Evolutionary conservation across 2,329 filamentous ascomycete species (phyloP).

Genomic region (Colletotrichum sp.): DNA sequence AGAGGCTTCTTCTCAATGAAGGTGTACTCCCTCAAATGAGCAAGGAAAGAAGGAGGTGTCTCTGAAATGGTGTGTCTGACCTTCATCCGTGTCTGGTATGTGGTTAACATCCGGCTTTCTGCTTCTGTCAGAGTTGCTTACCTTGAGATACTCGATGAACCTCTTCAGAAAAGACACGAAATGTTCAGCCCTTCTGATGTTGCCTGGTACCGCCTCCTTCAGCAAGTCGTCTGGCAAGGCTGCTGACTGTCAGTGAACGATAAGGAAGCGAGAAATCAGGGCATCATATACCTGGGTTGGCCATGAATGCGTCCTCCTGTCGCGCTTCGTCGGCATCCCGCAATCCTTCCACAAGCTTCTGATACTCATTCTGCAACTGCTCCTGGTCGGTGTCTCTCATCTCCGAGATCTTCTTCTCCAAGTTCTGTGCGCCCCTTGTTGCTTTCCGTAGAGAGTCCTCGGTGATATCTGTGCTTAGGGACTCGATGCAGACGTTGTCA

Average conservation of each 20-base stretch:
- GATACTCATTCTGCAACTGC: conserved; percentile 93
- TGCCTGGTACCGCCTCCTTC: conserved; percentile 94
- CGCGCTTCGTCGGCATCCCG: conserved; percentile 87
- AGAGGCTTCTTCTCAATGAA: conserved; percentile 98
- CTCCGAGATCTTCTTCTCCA: conserved; percentile 89
- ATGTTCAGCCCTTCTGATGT: conserved; percentile 94
- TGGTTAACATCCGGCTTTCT: background rate
- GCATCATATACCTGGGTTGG: conserved; percentile 71
- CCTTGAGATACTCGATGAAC: conserved; percentile 96
- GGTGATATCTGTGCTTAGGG: conserved; percentile 93
- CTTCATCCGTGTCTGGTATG: conserved; percentile 86
- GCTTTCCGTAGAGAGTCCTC: conserved; percentile 94
- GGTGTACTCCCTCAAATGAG: conserved; percentile 92
- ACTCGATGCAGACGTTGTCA: conserved; percentile 99
- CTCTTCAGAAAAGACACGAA: conserved; percentile 94
- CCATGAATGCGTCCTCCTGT: conserved; percentile 95
- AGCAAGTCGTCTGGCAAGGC: conserved; percentile 91
- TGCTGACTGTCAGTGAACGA: conserved; percentile 28
- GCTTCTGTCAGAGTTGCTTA: conserved; percentile 24
- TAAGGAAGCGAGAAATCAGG: background rate
- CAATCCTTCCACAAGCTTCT: conserved; percentile 91
- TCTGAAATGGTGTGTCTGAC: conserved; percentile 97
- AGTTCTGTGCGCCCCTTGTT: conserved; percentile 85
- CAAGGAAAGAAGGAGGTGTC: conserved; percentile 90
- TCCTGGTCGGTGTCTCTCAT: conserved; percentile 97